Percentiles rank a stretch among this genome's conserved stretches.
phyloP scores from a whole-genome alignment of 495 filamentous ascomycete genomes.

The Trichoderma virens region DNA sequence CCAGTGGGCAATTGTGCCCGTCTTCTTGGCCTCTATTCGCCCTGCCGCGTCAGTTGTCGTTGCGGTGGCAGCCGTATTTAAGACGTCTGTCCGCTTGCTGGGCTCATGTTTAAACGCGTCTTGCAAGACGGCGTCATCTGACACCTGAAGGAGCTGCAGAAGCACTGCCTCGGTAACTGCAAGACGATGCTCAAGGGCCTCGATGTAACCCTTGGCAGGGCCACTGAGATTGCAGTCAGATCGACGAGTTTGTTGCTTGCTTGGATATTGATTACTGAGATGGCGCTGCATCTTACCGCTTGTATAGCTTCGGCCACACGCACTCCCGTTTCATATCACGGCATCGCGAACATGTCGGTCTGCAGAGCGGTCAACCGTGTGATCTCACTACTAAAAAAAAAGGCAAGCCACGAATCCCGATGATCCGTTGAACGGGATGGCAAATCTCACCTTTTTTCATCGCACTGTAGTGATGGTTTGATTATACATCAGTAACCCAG shows the following conservation, averaged over 20 bases:
- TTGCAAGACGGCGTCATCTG: background rate
- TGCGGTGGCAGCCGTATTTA: background rate
- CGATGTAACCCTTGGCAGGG: background rate
- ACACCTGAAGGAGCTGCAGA: background rate
- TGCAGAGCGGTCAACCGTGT: background rate
- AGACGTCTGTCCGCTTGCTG: background rate
- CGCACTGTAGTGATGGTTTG: background rate
- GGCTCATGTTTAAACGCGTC: background rate
- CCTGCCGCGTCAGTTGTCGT: slow-evolving; percentile 1
- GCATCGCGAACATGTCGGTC: slow-evolving; percentile 2
- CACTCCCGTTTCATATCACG: slow-evolving; percentile 5
- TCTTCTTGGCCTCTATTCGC: slow-evolving; percentile 1
- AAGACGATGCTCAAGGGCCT: background rate
- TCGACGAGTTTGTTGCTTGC: background rate
- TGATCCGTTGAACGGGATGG: background rate
- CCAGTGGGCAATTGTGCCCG: slow-evolving; percentile 2
- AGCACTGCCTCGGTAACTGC: slow-evolving; percentile 1
- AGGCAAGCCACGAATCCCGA: background rate
- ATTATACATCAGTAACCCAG: background rate
- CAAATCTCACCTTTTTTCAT: background rate
- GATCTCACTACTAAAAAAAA: background rate
- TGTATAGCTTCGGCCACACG: slow-evolving; percentile 7
- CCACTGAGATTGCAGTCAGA: background rate
- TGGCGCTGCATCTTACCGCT: background rate
- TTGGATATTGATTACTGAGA: background rate